phyloP scores from a whole-genome alignment of 2,329 filamentous ascomycete genomes.

The Aureobasidium melanogenum region DNA sequence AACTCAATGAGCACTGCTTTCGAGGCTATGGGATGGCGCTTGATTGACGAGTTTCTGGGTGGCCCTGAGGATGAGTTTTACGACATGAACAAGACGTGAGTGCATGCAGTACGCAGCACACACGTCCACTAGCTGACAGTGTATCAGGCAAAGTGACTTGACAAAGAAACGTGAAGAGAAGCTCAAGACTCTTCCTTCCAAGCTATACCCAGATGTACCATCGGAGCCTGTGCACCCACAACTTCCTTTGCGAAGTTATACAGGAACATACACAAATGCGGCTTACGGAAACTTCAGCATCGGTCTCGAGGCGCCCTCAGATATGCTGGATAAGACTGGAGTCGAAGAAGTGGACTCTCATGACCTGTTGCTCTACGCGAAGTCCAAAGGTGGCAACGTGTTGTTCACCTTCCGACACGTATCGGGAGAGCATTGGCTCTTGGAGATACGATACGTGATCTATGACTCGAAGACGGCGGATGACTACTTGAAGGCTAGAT shows the following conservation, averaged over 20 bases:
- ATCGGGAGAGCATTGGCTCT: conserved; percentile 14
- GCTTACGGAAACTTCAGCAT: conserved; percentile 12
- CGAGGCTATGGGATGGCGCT: conserved; percentile 9
- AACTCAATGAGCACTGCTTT: conserved; percentile 13
- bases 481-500: conserved; percentile 12
- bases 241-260: conserved; percentile 10
- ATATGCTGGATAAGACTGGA: not conserved
- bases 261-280: conserved; percentile 12
- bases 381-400: not conserved
- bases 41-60: conserved; percentile 14
- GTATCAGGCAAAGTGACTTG: not conserved
- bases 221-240: conserved; percentile 2
- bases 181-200: not conserved
- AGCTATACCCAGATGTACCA: conserved; percentile 9
- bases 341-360: not conserved
- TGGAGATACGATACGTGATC: conserved; percentile 1
- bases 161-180: not conserved
- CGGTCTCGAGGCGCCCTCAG: not conserved
- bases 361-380: conserved; percentile 2
- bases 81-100: conserved; percentile 14
- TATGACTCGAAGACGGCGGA: conserved; percentile 1
- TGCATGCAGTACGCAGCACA: not conserved
- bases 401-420: conserved; percentile 12
- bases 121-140: not conserved
- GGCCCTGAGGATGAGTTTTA: conserved; percentile 1